Percentiles rank a stretch among this genome's conserved stretches.
These are phyloP conservation scores for Calocybe gangraenosa DNA, from an alignment of 768 basidiomycete species.

Conservation along the genomic window DNA sequence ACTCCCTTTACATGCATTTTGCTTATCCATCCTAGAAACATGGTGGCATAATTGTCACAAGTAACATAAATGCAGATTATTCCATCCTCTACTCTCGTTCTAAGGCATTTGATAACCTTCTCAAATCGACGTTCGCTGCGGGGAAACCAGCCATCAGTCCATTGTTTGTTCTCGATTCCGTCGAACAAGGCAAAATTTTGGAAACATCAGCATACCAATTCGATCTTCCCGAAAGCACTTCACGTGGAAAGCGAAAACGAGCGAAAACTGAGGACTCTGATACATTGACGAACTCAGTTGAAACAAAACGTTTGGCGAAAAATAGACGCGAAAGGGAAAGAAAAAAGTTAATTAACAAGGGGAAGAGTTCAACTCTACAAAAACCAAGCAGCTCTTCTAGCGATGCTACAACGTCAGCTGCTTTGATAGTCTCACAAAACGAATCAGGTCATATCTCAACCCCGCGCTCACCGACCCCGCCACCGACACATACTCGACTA, in stretches of 20 bases:
- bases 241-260: slow-evolving; percentile 18
- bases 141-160: slow-evolving; percentile 45
- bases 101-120: slow-evolving; percentile 45
- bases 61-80: slow-evolving; percentile 56
- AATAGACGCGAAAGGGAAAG: slow-evolving; percentile 11
- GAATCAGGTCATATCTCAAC: slow-evolving; percentile 4
- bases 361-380: neutral
- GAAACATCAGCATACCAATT: slow-evolving; percentile 42
- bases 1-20: neutral
- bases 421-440: neutral
- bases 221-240: slow-evolving; percentile 20
- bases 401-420: neutral
- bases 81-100: slow-evolving; percentile 52
- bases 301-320: slow-evolving; percentile 13
- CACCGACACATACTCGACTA: slow-evolving; percentile 29
- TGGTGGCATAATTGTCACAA: slow-evolving; percentile 55
- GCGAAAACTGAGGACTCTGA: slow-evolving; percentile 9
- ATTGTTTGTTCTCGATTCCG: slow-evolving; percentile 50
- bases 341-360: slow-evolving; percentile 9
- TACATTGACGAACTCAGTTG: neutral
- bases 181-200: slow-evolving; percentile 38
- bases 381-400: neutral
- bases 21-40: slow-evolving; percentile 44
- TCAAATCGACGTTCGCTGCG: slow-evolving; percentile 27
- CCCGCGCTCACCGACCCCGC: slow-evolving; percentile 43